phyloP scores from a whole-genome alignment of 108 stramenopile species.

The Cyclotella atomus region DNA sequence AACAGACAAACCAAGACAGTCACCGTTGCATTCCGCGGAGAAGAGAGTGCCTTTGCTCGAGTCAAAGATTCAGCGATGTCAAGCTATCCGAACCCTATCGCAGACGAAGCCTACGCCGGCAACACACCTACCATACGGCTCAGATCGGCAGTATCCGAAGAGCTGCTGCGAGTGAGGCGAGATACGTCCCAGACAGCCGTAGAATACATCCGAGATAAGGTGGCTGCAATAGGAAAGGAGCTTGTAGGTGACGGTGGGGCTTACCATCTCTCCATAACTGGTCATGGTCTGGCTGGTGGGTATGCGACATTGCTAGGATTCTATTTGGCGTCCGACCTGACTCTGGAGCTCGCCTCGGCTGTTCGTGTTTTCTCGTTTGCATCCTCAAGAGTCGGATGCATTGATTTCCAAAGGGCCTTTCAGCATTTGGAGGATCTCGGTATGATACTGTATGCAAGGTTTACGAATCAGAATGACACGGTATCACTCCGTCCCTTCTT shows the following conservation, averaged over 20 bases:
- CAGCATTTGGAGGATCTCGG: slow-evolving; percentile 16
- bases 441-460: slow-evolving; percentile 11
- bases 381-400: slow-evolving; percentile 11
- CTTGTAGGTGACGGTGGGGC: slow-evolving; percentile 2
- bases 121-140: background rate
- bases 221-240: slow-evolving; percentile 12
- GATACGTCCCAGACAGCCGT: slow-evolving; percentile 8
- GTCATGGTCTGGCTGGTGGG: slow-evolving; percentile 15
- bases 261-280: slow-evolving; percentile 22
- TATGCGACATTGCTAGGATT: slow-evolving; percentile 15
- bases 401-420: slow-evolving; percentile 10
- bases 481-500: slow-evolving; percentile 6
- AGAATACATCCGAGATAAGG: slow-evolving; percentile 9
- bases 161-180: slow-evolving; percentile 11
- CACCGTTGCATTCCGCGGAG: slow-evolving; percentile 17
- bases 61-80: slow-evolving; percentile 9
- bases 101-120: slow-evolving; percentile 13
- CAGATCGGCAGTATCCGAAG: slow-evolving; percentile 13
- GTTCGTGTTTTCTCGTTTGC: slow-evolving; percentile 16
- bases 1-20: slow-evolving; percentile 15
- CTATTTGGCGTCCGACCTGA: slow-evolving; percentile 12
- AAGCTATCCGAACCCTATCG: slow-evolving; percentile 21
- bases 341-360: slow-evolving; percentile 12
- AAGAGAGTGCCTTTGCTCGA: slow-evolving; percentile 5
- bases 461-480: slow-evolving; percentile 20